Evolutionary conservation across 208 protist genomes (phyloP).

Genomic region (Sergeia podlipaevii): DNA sequence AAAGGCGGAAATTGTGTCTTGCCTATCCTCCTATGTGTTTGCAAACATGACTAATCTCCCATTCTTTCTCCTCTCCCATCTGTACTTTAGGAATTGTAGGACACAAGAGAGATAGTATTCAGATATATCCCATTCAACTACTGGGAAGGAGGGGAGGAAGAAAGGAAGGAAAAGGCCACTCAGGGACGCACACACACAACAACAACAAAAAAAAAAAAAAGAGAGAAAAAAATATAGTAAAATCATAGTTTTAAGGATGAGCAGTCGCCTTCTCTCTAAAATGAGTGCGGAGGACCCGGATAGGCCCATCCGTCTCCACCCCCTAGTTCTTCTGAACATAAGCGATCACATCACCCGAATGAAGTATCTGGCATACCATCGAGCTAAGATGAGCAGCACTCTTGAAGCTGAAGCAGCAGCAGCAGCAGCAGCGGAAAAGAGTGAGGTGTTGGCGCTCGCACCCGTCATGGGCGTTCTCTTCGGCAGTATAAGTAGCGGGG

Average conservation of each 20-base stretch:
- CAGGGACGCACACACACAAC: too few species aligned
- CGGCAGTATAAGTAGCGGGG: slow-evolving; percentile 10
- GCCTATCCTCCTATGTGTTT: too few species aligned
- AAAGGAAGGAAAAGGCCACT: too few species aligned
- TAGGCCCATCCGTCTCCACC: slow-evolving; percentile 35
- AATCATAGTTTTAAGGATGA: too few species aligned
- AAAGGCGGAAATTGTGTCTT: too few species aligned
- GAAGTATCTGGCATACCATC: slow-evolving; percentile 6
- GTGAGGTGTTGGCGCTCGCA: background rate
- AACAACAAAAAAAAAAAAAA: background rate
- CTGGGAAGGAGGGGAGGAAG: too few species aligned
- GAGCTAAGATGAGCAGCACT: background rate
- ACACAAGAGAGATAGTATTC: too few species aligned
- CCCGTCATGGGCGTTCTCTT: slow-evolving; percentile 27
- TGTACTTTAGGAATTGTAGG: too few species aligned
- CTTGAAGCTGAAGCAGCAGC: background rate
- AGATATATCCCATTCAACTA: too few species aligned
- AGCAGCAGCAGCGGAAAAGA: background rate
- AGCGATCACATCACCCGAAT: slow-evolving; percentile 58
- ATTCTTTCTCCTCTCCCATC: too few species aligned
- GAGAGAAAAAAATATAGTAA: background rate
- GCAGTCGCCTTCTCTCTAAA: too few species aligned
- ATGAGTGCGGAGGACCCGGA: slow-evolving; percentile 8
- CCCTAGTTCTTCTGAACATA: slow-evolving; percentile 67
- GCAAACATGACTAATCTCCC: too few species aligned